Evolutionary conservation across 2,329 filamentous ascomycete genomes (phyloP), one percentile per base, ranked within the genome.

Genomic region (Hymenoscyphus scutula): DNA sequence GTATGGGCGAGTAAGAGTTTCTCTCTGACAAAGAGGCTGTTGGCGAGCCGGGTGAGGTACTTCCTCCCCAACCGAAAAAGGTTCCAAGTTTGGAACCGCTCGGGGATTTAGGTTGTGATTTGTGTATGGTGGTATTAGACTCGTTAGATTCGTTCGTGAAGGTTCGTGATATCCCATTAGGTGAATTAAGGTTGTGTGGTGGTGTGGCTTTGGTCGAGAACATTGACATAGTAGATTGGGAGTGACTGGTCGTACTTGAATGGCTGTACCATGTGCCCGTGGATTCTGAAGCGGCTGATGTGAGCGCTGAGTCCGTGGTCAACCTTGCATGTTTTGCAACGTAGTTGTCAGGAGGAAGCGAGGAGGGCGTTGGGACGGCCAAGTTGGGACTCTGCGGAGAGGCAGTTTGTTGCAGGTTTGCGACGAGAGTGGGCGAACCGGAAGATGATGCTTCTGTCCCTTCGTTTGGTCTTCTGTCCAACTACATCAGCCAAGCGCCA

Each of bases 1-100:
- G 82, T 62, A 82, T 74, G 1, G 85, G 84, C 6, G 86, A 88
- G 65, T 80, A 77, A 27, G 83, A 83, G 45, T 78, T 79, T 34
- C 41, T 48, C 11, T 74, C 72, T n/a, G 86, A 88, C 69, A 88
- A 86, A 53, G 85, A 84, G 25, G 85, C 88, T 54, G 82, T 84
- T 17, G 84, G 83, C 10, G 83, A 85, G 17, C 81, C 80, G 61
- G 83, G 81, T 3, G 81, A 81, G 55, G 80, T 77, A 30, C 79
- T 25, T 25, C 79, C 81, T 63, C 85, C 87, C 84, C 87, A 89
- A 64, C 85, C 84, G 69, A 90, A 90, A 74, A 89, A 87, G 15
- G 84, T 86, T 53, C 83, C 84, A 70, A 89, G 81, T 62, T 84
- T 86, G 62, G 72, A 72, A 13, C 63, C 65, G 17, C 79, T 80